Evolutionary conservation across 805 yeast species (phyloP), one percentile per base, ranked within the genome.

Genomic region (Suhomyces tanzawaensis): DNA sequence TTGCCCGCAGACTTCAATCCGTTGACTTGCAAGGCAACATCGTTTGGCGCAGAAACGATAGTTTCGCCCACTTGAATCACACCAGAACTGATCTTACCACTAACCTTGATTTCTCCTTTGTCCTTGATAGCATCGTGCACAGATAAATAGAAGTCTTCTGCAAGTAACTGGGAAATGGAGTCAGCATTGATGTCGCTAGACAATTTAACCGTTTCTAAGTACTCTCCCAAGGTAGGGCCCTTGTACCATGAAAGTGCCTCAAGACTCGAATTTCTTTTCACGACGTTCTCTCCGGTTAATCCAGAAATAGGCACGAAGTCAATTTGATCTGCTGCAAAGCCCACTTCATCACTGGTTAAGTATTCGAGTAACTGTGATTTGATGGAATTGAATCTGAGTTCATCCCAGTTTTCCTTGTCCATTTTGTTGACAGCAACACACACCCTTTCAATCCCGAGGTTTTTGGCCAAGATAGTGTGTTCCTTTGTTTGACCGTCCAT

Each of bases 401-500:
- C 55, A 24, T 71, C 62, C 85, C 88, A 85, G 19, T 66, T 54
- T 29, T 73, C 73, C 36, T 74, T 66, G 52, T 85, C 95, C 68
- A 85, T 64, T 55, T 85, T 85, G 60, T 86, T 85, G 14, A 85
- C 71, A 0, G 77, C 84, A 13, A 85, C 73, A 21, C 84, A 65
- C 21, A 84, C 56, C 17, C 66, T 65, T 19, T 72, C 74, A n/a
- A 85, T 70, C 0, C 93, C 93, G 35, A 85, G 57, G 43, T 74
- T 77, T 40, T 79, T 71, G 3, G 85, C 86, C 27, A 85, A 71
- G 7, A 81, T 61, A 1, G 88, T 77, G 52, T 85, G 95, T 54
- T 85, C 95, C 49, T 77, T 82, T 4, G 91, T 84, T 57, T 85
- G 90, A 2, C 93, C 91, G 49, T 76, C 79, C 44, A 74, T 66